Base-by-base conservation (phyloP, 768 basidiomycete genomes). In the Amanita muscaria region DNA sequence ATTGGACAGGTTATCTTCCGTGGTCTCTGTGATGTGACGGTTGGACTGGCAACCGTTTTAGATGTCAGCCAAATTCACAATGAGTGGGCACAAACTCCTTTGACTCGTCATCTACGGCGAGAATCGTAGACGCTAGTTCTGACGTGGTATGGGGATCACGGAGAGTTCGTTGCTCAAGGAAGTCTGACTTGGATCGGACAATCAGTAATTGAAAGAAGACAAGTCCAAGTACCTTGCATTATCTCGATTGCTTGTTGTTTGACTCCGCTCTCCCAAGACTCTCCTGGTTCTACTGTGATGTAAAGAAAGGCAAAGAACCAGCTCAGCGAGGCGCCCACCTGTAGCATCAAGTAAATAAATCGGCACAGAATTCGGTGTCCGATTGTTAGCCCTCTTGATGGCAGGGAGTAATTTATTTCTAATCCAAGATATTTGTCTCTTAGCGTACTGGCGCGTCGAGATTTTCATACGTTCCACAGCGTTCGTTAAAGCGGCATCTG, bases 391-490 rank as follows among this genome's bases (percentile, higher is more conserved):
- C 9, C 70, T 65, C 25, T 71, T 57, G 11, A 83, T 64, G 3
- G 76, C 80, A 2, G 92, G 93, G 27, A 96, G 60, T 11, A 98
- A 63, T 61, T 96, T 94, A 58, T 89, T 89, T 30, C 78, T 73
- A 37, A 98, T 81, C 96, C 96, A 99, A 27, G 83, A 79, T 32
- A 93, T 71, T 59, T 99, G 96, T 30, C 83, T 70, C 57, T 86
- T 89, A 0, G 96, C 89, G 58, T 98, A 99, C 61, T 91, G 84
- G 16, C 85, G 70, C 6, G 93, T 99, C 0, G 85, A 81, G 0
- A 74, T 61, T 59, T 97, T 96, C 82, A 92, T 93, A 7, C 72
- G 72, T 33, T 85, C 80, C 5, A 87, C 64, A 0, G 84, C 85
- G 11, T 65, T 63, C 3, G 62, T 47, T 55, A 83, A 85, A 10